Base-by-base conservation (phyloP, 495 filamentous ascomycete genomes). In the Zalerion maritima region DNA sequence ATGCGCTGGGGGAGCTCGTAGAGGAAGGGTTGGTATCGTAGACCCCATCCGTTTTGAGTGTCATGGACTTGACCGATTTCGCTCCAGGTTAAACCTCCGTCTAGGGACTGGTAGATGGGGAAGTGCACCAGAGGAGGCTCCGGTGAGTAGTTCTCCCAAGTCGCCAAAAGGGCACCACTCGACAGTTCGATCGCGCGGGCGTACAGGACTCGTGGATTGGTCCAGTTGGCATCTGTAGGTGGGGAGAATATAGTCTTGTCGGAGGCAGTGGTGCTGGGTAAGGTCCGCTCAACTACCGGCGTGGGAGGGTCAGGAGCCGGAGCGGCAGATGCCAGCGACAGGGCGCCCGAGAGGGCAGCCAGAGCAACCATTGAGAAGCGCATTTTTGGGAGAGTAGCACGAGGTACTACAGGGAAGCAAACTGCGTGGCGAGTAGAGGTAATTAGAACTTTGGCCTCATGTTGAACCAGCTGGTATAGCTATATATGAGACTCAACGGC, bases 1-100 rank as follows among this genome's bases (percentile, higher is more conserved):
- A 83, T 47, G 2, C 43, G 36, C 36, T 64, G 53, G 0, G 65
- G 60, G 3, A 81, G 59, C 37, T 68, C 63, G 28, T 73, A 72
- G 1, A 83, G 55, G 40, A 69, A 69, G 0, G 78, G 78, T 44
- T 83, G 77, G 31, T 77, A 78, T 3, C 70, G 58, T 35, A 81
- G 37, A 6, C 77, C 78, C 44, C 63, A 69, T 24, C 64, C 63
- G 36, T 78, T 77, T 14, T 62, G 70, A 24, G 62, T 57, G 41
- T 81, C 77, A 0, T 64, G 55, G 9, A 81, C 65, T 16, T 59
- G 55, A 10, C 72, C 69, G 29, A 76, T 51, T 43, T 73, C 58
- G 21, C 43, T 60, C 75, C 75, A 83, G 5, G 63, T 72, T 14
- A 58, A 49, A 2, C 77, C 78, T 14, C 52, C 44, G 41, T 81